Conservation (phyloP, 345 rosid genomes). For the Euclidium syriacum region DNA sequence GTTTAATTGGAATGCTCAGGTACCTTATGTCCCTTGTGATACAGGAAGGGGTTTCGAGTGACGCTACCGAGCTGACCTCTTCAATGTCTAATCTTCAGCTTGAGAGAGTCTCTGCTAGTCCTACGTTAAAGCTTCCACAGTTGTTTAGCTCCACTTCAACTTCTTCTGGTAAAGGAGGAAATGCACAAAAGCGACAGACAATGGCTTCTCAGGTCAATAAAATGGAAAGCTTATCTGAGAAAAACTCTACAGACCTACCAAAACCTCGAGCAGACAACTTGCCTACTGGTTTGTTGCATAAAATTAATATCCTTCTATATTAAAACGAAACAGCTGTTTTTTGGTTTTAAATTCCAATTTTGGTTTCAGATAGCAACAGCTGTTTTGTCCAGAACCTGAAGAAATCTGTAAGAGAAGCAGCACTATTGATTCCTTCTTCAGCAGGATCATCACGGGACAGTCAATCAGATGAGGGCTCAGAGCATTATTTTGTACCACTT, state of each 20-base stretch:
- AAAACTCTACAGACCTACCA: constrained; percentile 51
- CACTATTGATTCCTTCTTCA: constrained; percentile 54
- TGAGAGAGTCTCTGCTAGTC: constrained; percentile 68
- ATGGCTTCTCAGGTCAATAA: constrained; percentile 51
- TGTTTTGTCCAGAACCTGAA: constrained; percentile 68
- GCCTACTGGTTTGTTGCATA: constrained; percentile 53
- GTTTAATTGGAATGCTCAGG: constrained; percentile 1
- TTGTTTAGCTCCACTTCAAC: constrained; percentile 85
- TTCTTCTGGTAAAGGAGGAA: constrained; percentile 81
- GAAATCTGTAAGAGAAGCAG: constrained; percentile 94
- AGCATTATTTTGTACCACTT: constrained; percentile 80
- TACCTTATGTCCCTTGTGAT: background rate
- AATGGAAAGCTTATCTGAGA: constrained; percentile 55
- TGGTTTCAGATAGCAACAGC: constrained; percentile 58
- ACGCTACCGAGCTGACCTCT: constrained; percentile 63
- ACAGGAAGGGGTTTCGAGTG: constrained; percentile 75
- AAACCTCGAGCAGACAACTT: constrained; percentile 44
- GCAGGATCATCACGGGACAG: constrained; percentile 67
- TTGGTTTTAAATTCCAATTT: constrained; percentile 6
- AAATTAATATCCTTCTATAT: background rate
- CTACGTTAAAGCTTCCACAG: constrained; percentile 88
- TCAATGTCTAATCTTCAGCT: constrained; percentile 68
- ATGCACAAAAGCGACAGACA: constrained; percentile 63
- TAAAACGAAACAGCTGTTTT: constrained; percentile 7
- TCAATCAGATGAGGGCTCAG: constrained; percentile 73